Conservation (phyloP, 768 basidiomycete genomes). For the Agaricus subrufescens region DNA sequence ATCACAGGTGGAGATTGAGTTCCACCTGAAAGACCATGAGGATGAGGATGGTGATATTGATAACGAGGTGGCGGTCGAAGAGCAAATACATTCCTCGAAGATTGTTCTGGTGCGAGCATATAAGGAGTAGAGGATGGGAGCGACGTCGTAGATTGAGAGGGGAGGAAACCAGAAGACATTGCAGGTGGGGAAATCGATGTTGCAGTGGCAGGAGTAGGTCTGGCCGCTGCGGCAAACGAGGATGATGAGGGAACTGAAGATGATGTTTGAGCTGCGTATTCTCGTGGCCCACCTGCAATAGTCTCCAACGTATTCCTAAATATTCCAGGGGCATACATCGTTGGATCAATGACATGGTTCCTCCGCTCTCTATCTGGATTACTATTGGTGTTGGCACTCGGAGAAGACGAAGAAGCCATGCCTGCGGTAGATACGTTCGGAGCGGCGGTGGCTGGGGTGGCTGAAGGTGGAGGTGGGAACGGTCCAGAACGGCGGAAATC, state of each 20-base stretch:
- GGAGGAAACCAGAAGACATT: neutral
- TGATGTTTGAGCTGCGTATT: conserved; percentile 6
- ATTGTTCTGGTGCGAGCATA: neutral
- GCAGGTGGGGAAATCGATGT: neutral
- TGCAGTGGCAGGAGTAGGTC: neutral
- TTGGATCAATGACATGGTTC: conserved; percentile 22
- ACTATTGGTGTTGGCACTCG: neutral
- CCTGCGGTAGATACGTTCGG: neutral
- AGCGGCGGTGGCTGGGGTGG: neutral
- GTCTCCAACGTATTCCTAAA: conserved; percentile 46
- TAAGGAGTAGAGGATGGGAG: conserved; percentile 1
- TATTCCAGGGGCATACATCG: conserved; percentile 38
- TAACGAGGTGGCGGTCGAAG: conserved; percentile 9
- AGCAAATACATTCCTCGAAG: neutral
- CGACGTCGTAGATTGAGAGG: neutral
- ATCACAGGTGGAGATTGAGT: conserved; percentile 23
- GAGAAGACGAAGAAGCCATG: neutral
- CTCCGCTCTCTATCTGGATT: neutral
- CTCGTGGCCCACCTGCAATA: conserved; percentile 15
- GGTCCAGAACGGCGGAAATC: neutral
- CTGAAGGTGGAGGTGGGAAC: neutral
- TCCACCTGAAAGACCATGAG: neutral
- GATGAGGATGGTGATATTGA: neutral
- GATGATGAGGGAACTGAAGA: conserved; percentile 1
- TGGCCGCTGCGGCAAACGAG: neutral